These are phyloP conservation scores for Spongispora temasekensis DNA, from an alignment of 1,284 basidiomycete species.

Conservation along the genomic window DNA sequence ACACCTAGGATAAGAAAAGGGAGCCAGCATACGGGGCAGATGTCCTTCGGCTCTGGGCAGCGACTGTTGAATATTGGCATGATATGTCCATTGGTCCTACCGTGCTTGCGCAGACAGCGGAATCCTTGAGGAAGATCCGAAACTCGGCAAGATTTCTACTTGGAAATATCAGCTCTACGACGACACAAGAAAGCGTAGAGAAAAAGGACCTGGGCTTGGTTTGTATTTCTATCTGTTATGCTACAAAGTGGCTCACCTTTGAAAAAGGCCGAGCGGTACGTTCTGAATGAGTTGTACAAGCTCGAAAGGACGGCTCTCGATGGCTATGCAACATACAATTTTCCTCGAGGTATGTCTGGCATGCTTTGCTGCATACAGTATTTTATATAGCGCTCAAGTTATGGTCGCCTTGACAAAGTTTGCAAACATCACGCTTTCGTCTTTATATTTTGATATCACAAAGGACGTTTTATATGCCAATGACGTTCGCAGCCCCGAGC, in stretches of 20 bases:
- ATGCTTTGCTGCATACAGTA: not conserved
- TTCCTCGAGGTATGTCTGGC: constrained; percentile 71
- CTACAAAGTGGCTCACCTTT: constrained; percentile 5
- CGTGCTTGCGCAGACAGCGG: constrained; percentile 76
- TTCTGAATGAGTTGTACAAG: constrained; percentile 81
- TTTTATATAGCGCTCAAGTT: constrained; percentile 43
- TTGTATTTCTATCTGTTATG: constrained; percentile 28
- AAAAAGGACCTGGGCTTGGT: constrained; percentile 64
- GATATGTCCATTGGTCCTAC: constrained; percentile 87
- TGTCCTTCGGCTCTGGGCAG: constrained; percentile 89
- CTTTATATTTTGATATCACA: constrained; percentile 88
- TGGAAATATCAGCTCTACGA: constrained; percentile 68
- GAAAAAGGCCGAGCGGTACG: constrained; percentile 75
- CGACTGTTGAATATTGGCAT: constrained; percentile 87
- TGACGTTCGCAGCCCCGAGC: constrained; percentile 47
- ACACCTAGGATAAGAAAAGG: constrained; percentile 60
- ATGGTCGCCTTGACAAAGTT: constrained; percentile 64
- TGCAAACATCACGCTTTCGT: constrained; percentile 71
- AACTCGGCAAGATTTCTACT: constrained; percentile 91
- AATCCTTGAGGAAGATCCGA: constrained; percentile 83
- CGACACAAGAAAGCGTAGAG: constrained; percentile 29
- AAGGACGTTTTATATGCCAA: constrained; percentile 93
- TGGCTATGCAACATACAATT: constrained; percentile 79
- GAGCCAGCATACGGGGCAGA: constrained; percentile 86
- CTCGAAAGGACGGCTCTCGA: constrained; percentile 69